A percentile compares a stretch with the other conserved stretches of the same genome.
Conservation (phyloP, 2,329 filamentous ascomycete genomes). For the Aureobasidium pullulans region DNA sequence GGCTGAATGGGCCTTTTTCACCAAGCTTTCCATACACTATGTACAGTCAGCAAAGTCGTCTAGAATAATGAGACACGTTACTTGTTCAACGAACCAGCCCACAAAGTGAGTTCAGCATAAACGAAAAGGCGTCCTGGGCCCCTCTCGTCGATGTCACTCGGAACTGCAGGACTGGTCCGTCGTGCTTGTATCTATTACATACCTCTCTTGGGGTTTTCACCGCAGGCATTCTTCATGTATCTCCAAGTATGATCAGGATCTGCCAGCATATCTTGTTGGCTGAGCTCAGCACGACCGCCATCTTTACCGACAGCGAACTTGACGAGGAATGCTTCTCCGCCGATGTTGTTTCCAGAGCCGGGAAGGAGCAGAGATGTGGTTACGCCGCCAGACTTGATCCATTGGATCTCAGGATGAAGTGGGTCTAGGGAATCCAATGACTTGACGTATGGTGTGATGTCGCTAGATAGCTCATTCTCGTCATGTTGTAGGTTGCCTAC, state of each 20-base stretch:
- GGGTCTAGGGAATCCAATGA: conserved; percentile 60
- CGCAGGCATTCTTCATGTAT: conserved; percentile 72
- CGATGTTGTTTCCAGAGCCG: conserved; percentile 66
- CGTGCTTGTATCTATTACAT: too few relatives aligned
- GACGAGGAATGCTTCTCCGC: conserved; percentile 61
- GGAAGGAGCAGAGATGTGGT: conserved; percentile 61
- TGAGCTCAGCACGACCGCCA: conserved; percentile 56
- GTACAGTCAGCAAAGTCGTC: too few relatives aligned
- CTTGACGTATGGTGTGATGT: conserved; percentile 61
- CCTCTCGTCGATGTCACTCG: too few relatives aligned
- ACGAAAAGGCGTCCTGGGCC: too few relatives aligned
- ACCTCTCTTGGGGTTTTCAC: conserved; percentile 57
- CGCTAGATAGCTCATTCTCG: conserved; percentile 55
- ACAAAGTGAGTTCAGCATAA: too few relatives aligned
- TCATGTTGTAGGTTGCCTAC: conserved; percentile 53
- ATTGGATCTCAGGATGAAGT: conserved; percentile 56
- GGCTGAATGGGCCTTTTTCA: conserved; percentile 49
- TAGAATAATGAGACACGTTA: too few relatives aligned
- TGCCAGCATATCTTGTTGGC: conserved; percentile 56
- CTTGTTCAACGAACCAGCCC: too few relatives aligned
- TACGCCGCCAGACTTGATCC: conserved; percentile 67
- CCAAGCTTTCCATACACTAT: conserved; percentile 49
- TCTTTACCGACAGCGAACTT: conserved; percentile 58
- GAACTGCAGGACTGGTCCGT: too few relatives aligned
- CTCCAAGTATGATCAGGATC: conserved; percentile 59